phyloP scores from a whole-genome alignment of 306 rosid species.

The Malus domestica region ASM211411v1 NC_041796.1:2935501-2936000 shows the following conservation, averaged over 20 bases:
- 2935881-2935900: slow-evolving; percentile 93
- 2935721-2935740: not conserved
- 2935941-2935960: slow-evolving; percentile 50
- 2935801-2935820: slow-evolving; percentile 57
- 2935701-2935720: too few species aligned
- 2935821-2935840: slow-evolving; percentile 78
- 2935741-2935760: not conserved
- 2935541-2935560: slow-evolving; percentile 58
- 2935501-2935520: slow-evolving; percentile 40
- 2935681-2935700: too few species aligned
- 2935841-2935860: slow-evolving; percentile 50
- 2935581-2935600: slow-evolving; percentile 61
- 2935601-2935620: slow-evolving; percentile 53
- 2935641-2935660: slow-evolving; percentile 67
- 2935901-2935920: slow-evolving; percentile 72
- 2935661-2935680: slow-evolving; percentile 76
- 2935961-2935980: slow-evolving; percentile 64
- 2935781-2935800: slow-evolving; percentile 65
- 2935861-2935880: slow-evolving; percentile 48
- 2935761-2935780: not conserved
- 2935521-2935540: slow-evolving; percentile 49
- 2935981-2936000: slow-evolving; percentile 54
- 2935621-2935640: slow-evolving; percentile 62
- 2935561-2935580: slow-evolving; percentile 74
- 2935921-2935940: slow-evolving; percentile 62